These are phyloP conservation scores for Tetrapisispora namnaoensis DNA, from an alignment of 805 yeast genomes.

Conservation along the genomic window DNA sequence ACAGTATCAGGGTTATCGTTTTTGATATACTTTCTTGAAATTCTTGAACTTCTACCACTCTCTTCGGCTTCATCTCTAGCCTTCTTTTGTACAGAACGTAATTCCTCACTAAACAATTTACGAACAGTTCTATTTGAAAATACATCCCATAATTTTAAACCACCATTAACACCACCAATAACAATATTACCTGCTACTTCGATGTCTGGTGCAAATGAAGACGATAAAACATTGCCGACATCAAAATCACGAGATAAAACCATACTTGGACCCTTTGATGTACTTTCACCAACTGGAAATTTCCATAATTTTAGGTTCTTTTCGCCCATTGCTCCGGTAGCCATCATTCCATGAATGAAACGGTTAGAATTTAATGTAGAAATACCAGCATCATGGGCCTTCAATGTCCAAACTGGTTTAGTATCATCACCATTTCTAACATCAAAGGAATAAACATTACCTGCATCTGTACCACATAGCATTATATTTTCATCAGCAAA, in stretches of 20 bases:
- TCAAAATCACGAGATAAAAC: constrained; percentile 85
- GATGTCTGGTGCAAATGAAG: constrained; percentile 75
- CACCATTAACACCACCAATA: constrained; percentile 79
- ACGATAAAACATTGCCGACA: constrained; percentile 80
- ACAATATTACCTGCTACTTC: constrained; percentile 78
- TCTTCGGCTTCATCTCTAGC: constrained; percentile 51
- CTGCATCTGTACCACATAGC: constrained; percentile 85
- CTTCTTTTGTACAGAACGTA: constrained; percentile 41
- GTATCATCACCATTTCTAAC: constrained; percentile 48
- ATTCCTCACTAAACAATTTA: constrained; percentile 50
- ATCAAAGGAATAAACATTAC: constrained; percentile 83
- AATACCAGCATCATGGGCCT: constrained; percentile 94
- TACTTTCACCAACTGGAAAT: constrained; percentile 35
- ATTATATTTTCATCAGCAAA: constrained; percentile 58
- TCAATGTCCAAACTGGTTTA: constrained; percentile 84
- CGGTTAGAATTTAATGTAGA: constrained; percentile 66
- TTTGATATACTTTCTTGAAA: constrained; percentile 60
- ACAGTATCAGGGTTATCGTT: constrained; percentile 43
- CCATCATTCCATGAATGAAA: constrained; percentile 60
- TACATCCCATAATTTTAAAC: constrained; percentile 86
- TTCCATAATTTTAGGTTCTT: constrained; percentile 84
- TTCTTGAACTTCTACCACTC: constrained; percentile 56
- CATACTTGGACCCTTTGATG: constrained; percentile 60
- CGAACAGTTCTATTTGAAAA: constrained; percentile 76
- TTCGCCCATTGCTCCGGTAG: constrained; percentile 89